Conservation (phyloP, 2,329 filamentous ascomycete species). For the Diaporthe citrichinensis region DNA sequence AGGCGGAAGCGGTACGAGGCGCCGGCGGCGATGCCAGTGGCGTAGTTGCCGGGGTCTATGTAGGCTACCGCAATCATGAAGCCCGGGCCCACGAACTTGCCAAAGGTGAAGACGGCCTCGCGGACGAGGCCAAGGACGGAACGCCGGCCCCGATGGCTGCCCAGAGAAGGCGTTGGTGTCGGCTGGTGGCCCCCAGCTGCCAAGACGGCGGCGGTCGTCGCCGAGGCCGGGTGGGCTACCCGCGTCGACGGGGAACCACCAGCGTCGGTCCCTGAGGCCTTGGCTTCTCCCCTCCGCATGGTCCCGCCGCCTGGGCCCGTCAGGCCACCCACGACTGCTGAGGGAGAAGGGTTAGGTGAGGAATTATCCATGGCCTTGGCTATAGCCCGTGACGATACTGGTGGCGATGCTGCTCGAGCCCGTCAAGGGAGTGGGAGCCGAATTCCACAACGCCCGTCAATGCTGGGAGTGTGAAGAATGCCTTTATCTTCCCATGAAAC, state of each 20-base stretch:
- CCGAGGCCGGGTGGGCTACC: not conserved
- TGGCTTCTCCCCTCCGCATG: not conserved
- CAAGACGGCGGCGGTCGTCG: not conserved
- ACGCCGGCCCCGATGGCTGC: conserved; percentile 18
- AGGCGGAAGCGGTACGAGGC: conserved; percentile 75
- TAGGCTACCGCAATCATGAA: conserved; percentile 75
- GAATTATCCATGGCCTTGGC: not conserved
- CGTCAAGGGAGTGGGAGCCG: not conserved
- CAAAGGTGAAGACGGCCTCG: conserved; percentile 60
- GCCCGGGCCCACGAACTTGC: conserved; percentile 75
- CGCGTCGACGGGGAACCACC: not conserved
- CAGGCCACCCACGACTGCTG: not conserved
- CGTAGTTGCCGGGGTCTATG: conserved; percentile 77
- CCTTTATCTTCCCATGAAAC: not conserved
- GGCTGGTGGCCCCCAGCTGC: not conserved
- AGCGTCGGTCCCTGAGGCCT: not conserved
- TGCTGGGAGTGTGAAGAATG: not conserved
- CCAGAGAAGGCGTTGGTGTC: not conserved
- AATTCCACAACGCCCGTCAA: not conserved
- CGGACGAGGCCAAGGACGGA: conserved; percentile 42
- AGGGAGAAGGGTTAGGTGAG: not conserved
- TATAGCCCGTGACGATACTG: not conserved
- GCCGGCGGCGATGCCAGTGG: conserved; percentile 78
- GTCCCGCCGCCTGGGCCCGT: not conserved
- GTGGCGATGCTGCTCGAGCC: not conserved